phyloP scores from a whole-genome alignment of 2,329 filamentous ascomycete genomes.

The Phialemoniopsis sp. region DNA sequence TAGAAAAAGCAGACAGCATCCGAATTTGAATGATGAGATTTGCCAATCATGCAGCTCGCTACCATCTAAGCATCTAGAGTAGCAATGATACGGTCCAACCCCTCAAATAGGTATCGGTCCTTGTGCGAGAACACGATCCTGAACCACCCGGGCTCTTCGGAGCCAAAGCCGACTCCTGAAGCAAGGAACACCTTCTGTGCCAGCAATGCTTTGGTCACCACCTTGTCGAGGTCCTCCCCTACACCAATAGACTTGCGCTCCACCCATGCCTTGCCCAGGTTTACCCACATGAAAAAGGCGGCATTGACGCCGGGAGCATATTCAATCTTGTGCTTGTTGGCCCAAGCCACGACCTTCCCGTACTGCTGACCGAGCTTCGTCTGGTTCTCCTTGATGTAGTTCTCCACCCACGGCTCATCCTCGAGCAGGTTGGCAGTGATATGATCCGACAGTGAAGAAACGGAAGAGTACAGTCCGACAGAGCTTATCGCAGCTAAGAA shows the following conservation, averaged over 20 bases:
- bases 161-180: background rate
- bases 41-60: no score
- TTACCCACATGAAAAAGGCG: constrained; percentile 51
- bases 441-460: constrained; percentile 37
- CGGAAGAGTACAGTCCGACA: constrained; percentile 33
- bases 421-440: constrained; percentile 34
- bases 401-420: constrained; percentile 35
- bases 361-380: constrained; percentile 20
- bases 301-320: constrained; percentile 45
- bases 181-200: no score
- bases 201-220: no score
- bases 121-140: no score
- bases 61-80: no score
- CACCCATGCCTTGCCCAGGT: constrained; percentile 27
- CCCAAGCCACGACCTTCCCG: constrained; percentile 25
- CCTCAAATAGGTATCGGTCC: no score
- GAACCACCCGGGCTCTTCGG: background rate
- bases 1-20: no score
- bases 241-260: background rate
- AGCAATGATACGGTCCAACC: no score
- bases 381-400: constrained; percentile 38
- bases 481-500: background rate
- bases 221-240: no score
- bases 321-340: constrained; percentile 32
- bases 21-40: no score